Evolutionary conservation across 2,329 filamentous ascomycete species (phyloP).

Genomic region (Clonostachys chloroleuca): DNA sequence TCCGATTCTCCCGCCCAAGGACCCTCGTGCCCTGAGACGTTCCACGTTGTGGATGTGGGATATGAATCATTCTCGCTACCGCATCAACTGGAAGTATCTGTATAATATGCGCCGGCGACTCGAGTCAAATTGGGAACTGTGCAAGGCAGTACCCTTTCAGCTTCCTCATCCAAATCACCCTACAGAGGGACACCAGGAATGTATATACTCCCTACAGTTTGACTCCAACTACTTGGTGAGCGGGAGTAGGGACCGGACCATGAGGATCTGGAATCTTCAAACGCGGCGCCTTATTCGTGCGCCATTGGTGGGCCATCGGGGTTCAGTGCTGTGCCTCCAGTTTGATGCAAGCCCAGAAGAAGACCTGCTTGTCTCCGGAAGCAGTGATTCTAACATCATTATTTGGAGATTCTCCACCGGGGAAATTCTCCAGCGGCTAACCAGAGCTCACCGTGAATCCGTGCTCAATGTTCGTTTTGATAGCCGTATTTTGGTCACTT

Average conservation of each 20-base stretch:
- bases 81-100: slow-evolving; percentile 87
- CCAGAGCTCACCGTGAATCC: slow-evolving; percentile 78
- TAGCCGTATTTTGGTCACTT: slow-evolving; percentile 86
- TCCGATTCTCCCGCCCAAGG: slow-evolving; percentile 17
- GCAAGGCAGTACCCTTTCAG: slow-evolving; percentile 80
- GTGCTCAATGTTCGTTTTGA: slow-evolving; percentile 94
- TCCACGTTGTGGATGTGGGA: slow-evolving; percentile 50
- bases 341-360: slow-evolving; percentile 86
- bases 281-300: slow-evolving; percentile 70
- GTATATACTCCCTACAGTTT: slow-evolving; percentile 93
- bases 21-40: slow-evolving; percentile 25
- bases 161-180: slow-evolving; percentile 78
- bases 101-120: slow-evolving; percentile 83
- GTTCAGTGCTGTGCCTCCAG: slow-evolving; percentile 90
- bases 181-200: slow-evolving; percentile 83
- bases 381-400: slow-evolving; percentile 86
- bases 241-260: slow-evolving; percentile 82
- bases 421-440: slow-evolving; percentile 70
- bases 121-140: slow-evolving; percentile 88
- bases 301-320: slow-evolving; percentile 73
- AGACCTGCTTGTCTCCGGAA: slow-evolving; percentile 91
- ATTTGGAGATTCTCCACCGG: slow-evolving; percentile 94
- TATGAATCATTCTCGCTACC: slow-evolving; percentile 41
- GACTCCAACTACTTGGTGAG: slow-evolving; percentile 83
- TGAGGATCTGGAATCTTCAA: slow-evolving; percentile 86